Conservation (phyloP, 1,284 basidiomycete species). For the Polyporus tsugae region DNA sequence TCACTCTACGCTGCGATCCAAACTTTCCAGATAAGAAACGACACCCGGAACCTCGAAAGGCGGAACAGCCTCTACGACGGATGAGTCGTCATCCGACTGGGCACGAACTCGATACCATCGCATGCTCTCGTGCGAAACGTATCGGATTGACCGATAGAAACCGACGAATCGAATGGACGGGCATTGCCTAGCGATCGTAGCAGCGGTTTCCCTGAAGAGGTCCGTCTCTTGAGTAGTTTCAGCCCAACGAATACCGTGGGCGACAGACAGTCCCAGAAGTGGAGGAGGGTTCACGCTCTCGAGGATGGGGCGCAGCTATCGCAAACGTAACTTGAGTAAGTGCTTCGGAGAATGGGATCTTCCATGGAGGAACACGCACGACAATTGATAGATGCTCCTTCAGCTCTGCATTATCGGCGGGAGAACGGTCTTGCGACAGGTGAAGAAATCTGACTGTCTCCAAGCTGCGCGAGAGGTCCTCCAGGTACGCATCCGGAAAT, state of each 20-base stretch:
- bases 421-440: background rate
- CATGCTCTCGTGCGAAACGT: background rate
- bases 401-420: background rate
- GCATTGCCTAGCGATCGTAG: background rate
- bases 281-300: background rate
- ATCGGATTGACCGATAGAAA: background rate
- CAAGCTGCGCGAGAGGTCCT: background rate
- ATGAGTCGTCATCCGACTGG: background rate
- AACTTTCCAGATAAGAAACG: background rate
- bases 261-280: background rate
- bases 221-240: background rate
- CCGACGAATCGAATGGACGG: background rate
- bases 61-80: background rate
- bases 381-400: background rate
- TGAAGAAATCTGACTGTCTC: background rate
- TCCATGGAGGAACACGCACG: background rate
- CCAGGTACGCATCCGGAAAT: background rate
- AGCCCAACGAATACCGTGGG: background rate
- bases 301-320: background rate
- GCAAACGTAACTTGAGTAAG: background rate
- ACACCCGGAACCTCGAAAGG: background rate
- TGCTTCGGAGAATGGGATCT: background rate
- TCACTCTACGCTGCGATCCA: background rate
- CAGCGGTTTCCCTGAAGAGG: background rate
- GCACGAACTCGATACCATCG: background rate